Base-by-base conservation (phyloP, 192 early-diverging fungal genomes). In the Globomyces pollinis-pini region DNA sequence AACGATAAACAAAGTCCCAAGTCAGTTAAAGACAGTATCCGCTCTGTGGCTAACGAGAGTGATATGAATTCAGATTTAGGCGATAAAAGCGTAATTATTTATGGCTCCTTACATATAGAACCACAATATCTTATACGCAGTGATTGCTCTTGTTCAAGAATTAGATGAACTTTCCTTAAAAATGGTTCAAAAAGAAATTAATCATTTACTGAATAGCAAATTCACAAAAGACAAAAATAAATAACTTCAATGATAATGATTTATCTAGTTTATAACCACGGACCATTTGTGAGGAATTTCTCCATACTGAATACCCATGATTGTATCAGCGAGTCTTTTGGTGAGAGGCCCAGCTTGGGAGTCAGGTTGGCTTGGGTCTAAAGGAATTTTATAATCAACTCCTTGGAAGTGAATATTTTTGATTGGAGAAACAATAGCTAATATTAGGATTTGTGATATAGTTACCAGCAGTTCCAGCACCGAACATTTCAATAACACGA, bases 281-380 rank as follows among this genome's bases (percentile, higher is more conserved):
- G 86, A 88, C 94, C 94, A 97, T 38, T 86, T 80, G 55, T 86
- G 83, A 53, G 81, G 73, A 12, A 81, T 69, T 47, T 92, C 91
- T 57, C 94, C 94, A 62, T 95, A 95, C 78, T 97, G 94, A 65
- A 97, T 93, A 45, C 83, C 86, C 83, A 89, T 80, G 49, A 97
- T 88, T 4, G 86, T 78, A 29, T 95, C 81, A 61, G 87, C 87
- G 65, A 97, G 74, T 44, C 86, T 77, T 59, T 71, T 82, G 21
- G 94, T 85, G 47, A 91, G 67, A 55, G 88, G 90, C 28, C 94
- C 94, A 35, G 93, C 91, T 67, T 94, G 88, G 38, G 74, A 66
- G 6, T 67, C 76, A 42, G 86, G 73, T 67, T 94, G 71, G 13
- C 72, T 76, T 30, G 91, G 88, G 62, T 97, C 91, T 28, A 97